phyloP scores from a whole-genome alignment of 164 flowering plant species.

The Platanus orientalis region DNA sequence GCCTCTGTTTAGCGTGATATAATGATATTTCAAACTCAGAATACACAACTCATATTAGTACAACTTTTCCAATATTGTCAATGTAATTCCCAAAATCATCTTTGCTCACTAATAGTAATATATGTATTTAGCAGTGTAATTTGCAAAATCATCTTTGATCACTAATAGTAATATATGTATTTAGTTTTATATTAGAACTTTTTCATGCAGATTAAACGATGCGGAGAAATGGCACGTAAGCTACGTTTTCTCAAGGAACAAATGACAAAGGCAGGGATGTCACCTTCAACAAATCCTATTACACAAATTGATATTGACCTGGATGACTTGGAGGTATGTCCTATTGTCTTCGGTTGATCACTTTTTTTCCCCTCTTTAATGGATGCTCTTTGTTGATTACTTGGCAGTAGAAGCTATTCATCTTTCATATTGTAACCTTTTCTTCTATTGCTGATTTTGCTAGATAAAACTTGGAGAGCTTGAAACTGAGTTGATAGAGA shows the following conservation, averaged over 20 bases:
- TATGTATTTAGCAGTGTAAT: no score
- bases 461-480: conserved; percentile 92
- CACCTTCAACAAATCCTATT: conserved; percentile 33
- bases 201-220: conserved; percentile 59
- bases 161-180: no score
- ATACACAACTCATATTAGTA: no score
- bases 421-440: background rate
- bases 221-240: conserved; percentile 89
- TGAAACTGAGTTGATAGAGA: conserved; percentile 89
- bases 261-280: conserved; percentile 62
- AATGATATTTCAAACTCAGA: no score
- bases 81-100: no score
- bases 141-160: no score
- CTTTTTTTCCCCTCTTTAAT: background rate
- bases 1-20: no score
- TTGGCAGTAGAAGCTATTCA: background rate
- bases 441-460: background rate
- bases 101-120: no score
- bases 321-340: conserved; percentile 70
- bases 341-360: background rate
- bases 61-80: no score
- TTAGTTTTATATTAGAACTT: no score
- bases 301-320: conserved; percentile 37
- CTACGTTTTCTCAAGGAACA: conserved; percentile 71
- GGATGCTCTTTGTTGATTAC: no score